Base-by-base conservation (phyloP, 75 land plant genomes). In the Sequoiadendron giganteum region DNA sequence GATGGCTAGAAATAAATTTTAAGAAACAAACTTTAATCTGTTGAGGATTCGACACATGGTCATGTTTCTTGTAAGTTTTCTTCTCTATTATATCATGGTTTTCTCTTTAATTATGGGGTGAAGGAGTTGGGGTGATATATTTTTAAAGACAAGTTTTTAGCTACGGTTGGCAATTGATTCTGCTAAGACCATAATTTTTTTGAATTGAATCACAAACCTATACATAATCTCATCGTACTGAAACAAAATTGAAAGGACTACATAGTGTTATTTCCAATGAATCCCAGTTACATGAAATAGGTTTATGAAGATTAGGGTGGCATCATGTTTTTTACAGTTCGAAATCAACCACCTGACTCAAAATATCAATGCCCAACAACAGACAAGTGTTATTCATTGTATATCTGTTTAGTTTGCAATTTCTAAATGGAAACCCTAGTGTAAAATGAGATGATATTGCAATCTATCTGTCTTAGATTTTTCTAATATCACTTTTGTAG, bases 61-160 rank as follows among this genome's bases (percentile, higher is more conserved):
- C n/a, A 3, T 28, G n/a, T 81, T 2, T 81, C 42, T 21, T 82
- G 84, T 82, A 82, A 82, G 84, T 47, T 82, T 82, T 30, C 84
- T 45, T 28, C 32, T 3, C 70, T 65, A 1, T 82, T 43, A 81
- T 18, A 47, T 28, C 14, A 25, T 43, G 28, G 40, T 0, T 6
- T 81, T 0, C 47, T 16, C 42, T 82, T 45, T 45, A 28, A 47
- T 82, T 65, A 8, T 21, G 70, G 70, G 65, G 65, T 58, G 3
- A 58, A 58, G 8, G 28, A 25, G 28, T 21, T 7, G 28, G 47
- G 45, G 32, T 21, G 14, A 34, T 34, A 10, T 2, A 47, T 82
- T 82, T 28, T 10, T 28, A 13, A 82, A 39, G 28, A 8, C 10
- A 81, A n/a, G 40, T 19, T 36, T 45, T 82, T n/a, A 82, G 13